Evolutionary conservation across 148 eudicot species (phyloP).

Genomic region (Drosera capensis): DNA sequence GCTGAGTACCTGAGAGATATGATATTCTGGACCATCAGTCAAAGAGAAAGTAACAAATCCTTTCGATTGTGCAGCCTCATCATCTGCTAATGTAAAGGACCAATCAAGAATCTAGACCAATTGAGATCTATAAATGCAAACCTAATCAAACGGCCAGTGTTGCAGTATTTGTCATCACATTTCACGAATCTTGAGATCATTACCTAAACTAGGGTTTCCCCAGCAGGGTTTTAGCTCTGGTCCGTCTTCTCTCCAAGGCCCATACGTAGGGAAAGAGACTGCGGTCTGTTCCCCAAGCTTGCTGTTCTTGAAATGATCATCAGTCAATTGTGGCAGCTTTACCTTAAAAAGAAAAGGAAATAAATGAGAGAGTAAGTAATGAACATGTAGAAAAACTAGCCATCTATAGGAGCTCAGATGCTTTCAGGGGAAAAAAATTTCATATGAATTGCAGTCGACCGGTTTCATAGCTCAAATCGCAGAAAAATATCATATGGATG

Average conservation of each 20-base stretch:
- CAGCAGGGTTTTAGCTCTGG: conserved; percentile 66
- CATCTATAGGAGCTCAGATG: no score
- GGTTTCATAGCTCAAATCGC: no score
- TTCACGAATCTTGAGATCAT: background rate
- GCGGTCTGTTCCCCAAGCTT: conserved; percentile 19
- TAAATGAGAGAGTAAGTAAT: background rate
- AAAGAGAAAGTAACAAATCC: conserved; percentile 87
- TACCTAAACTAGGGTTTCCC: conserved; percentile 47
- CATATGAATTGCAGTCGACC: no score
- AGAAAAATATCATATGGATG: no score
- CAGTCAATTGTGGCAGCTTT: conserved; percentile 15
- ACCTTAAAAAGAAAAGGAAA: conserved; percentile 12
- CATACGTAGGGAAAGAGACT: conserved; percentile 20
- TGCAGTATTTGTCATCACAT: conserved; percentile 1
- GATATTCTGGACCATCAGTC: conserved; percentile 96
- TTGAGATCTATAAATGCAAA: no score
- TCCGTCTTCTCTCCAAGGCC: conserved; percentile 52
- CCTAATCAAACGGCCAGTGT: no score
- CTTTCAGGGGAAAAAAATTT: no score
- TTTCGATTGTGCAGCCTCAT: conserved; percentile 29
- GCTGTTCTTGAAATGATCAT: conserved; percentile 12
- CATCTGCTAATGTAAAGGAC: conserved; percentile 19
- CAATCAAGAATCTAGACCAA: no score
- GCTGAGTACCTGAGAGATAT: conserved; percentile 71
- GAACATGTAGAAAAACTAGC: background rate